A percentile compares a stretch with the other conserved stretches of the same genome.
Evolutionary conservation across 1,284 basidiomycete species (phyloP).

Genomic region (Leccinum variabile): DNA sequence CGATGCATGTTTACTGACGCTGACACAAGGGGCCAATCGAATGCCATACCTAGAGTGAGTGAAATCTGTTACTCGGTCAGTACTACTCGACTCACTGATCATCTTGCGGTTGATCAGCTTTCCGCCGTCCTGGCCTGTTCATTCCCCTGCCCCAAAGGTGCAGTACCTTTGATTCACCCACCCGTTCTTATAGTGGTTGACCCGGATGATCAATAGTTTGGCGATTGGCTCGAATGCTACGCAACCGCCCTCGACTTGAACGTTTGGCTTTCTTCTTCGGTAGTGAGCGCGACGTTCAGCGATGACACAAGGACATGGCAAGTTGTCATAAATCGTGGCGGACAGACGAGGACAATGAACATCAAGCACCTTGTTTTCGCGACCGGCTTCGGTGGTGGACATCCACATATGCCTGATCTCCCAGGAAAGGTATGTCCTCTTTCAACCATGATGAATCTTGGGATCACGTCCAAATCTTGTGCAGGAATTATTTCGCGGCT

Average conservation of each 20-base stretch:
- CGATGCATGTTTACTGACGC: background rate
- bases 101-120: slow-evolving; percentile 22
- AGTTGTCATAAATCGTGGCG: slow-evolving; percentile 29
- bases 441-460: background rate
- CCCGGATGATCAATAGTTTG: slow-evolving; percentile 38
- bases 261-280: slow-evolving; percentile 30
- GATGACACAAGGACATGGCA: slow-evolving; percentile 36
- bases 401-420: slow-evolving; percentile 35
- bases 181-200: background rate
- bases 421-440: slow-evolving; percentile 20
- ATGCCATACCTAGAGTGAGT: slow-evolving; percentile 32
- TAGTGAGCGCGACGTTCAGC: slow-evolving; percentile 38
- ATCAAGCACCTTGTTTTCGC: slow-evolving; percentile 41
- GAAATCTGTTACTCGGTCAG: background rate
- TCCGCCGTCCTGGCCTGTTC: slow-evolving; percentile 41
- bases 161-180: background rate
- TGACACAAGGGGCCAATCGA: slow-evolving; percentile 22
- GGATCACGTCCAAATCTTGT: background rate
- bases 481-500: slow-evolving; percentile 26
- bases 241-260: slow-evolving; percentile 27
- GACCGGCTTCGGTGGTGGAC: slow-evolving; percentile 40
- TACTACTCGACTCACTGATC: background rate
- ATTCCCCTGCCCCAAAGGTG: slow-evolving; percentile 30
- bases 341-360: slow-evolving; percentile 26
- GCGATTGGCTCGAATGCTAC: slow-evolving; percentile 62